Percentiles rank a stretch among this genome's conserved stretches.
phyloP scores from a whole-genome alignment of 192 early-diverging fungal genomes.

The Coemansia sp. region DNA sequence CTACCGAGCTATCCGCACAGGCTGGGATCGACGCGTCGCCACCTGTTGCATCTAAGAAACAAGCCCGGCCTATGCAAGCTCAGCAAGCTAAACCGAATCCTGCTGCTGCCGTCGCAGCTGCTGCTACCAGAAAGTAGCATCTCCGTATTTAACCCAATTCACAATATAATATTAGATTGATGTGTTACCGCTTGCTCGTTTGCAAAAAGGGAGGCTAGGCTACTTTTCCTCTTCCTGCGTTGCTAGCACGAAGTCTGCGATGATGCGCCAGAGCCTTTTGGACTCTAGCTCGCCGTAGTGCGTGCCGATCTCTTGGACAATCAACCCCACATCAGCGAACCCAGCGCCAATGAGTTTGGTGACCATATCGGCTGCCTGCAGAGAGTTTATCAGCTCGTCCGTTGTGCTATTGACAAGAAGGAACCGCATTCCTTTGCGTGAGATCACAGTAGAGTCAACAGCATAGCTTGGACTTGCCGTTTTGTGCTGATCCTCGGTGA shows the following conservation, averaged over 20 bases:
- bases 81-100: not conserved
- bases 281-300: slow-evolving; percentile 26
- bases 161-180: too few species aligned
- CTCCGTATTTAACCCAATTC: not conserved
- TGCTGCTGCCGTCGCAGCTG: too few species aligned
- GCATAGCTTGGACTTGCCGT: slow-evolving; percentile 21
- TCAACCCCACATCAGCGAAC: slow-evolving; percentile 24
- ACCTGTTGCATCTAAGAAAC: not conserved
- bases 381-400: slow-evolving; percentile 69
- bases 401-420: slow-evolving; percentile 63
- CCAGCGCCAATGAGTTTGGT: slow-evolving; percentile 16
- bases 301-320: slow-evolving; percentile 22
- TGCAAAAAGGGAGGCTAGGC: too few species aligned
- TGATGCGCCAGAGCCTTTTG: slow-evolving; percentile 33
- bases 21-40: not conserved
- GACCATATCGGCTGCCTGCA: slow-evolving; percentile 53
- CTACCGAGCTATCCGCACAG: not conserved
- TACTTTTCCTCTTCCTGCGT: not conserved
- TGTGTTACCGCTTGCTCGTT: too few species aligned
- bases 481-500: slow-evolving; percentile 38
- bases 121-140: not conserved
- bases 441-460: not conserved
- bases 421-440: slow-evolving; percentile 52
- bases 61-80: not conserved
- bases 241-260: slow-evolving; percentile 18